Conservation (phyloP, 192 early-diverging fungal genomes). For the Chytriomyces confervae region DNA sequence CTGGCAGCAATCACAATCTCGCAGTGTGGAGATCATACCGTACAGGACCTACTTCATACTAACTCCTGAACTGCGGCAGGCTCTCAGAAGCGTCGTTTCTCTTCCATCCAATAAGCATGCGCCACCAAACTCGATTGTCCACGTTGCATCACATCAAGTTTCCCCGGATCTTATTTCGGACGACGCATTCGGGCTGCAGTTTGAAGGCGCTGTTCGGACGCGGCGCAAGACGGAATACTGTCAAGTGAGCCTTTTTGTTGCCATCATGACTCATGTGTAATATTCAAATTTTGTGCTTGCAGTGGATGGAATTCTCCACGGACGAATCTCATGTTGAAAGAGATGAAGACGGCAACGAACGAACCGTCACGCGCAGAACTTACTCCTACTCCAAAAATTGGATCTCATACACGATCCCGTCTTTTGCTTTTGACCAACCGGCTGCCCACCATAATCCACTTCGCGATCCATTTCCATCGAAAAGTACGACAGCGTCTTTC, state of each 20-base stretch:
- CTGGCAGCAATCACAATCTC: not conserved
- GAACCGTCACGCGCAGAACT: conserved; percentile 9
- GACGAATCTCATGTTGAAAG: not conserved
- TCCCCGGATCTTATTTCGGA: conserved; percentile 15
- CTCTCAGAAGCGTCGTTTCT: not conserved
- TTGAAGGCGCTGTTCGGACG: conserved; percentile 21
- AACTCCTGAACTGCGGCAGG: not conserved
- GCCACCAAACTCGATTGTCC: conserved; percentile 23
- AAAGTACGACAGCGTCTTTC: not conserved
- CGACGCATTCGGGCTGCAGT: conserved; percentile 17
- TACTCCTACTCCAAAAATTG: conserved; percentile 47
- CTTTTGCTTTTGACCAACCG: conserved; percentile 46
- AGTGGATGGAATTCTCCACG: conserved; percentile 40
- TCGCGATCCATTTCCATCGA: conserved; percentile 38
- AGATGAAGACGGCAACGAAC: conserved; percentile 38
- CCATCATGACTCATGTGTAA: not conserved
- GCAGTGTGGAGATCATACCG: not conserved
- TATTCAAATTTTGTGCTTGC: not conserved
- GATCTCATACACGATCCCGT: conserved; percentile 24
- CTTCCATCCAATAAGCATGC: not conserved
- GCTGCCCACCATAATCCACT: conserved; percentile 47
- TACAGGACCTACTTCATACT: not conserved
- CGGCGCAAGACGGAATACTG: conserved; percentile 33
- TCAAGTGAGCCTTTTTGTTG: conserved; percentile 22
- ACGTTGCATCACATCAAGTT: conserved; percentile 14